These are phyloP conservation scores for Citrus maxima DNA, from an alignment of 345 rosid species.

Conservation along the genomic window DNA sequence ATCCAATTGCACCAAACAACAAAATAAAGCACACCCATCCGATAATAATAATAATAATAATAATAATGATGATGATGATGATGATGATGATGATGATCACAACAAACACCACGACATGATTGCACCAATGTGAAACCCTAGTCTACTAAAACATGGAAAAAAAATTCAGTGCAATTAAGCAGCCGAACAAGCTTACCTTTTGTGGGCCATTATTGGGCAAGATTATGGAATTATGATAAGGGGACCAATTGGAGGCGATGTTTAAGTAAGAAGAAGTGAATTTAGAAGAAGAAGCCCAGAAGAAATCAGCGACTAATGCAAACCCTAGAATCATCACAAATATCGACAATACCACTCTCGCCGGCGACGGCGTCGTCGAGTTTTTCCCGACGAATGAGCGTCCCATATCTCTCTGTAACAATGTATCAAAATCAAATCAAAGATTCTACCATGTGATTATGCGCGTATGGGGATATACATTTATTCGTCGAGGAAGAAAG, in stretches of 20 bases:
- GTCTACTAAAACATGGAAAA: background rate
- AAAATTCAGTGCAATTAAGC: background rate
- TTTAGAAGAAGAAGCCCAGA: conserved; percentile 82
- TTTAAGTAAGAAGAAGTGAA: conserved; percentile 35
- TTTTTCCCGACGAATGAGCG: conserved; percentile 36
- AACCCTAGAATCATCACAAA: conserved; percentile 46
- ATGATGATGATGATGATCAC: no score
- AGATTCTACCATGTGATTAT: background rate
- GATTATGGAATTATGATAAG: conserved; percentile 12
- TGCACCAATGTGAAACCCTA: background rate
- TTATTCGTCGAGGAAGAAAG: background rate
- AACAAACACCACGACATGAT: background rate
- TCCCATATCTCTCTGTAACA: background rate
- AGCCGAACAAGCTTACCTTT: conserved; percentile 3
- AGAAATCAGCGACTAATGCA: conserved; percentile 63
- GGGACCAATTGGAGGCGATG: conserved; percentile 16
- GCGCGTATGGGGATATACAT: background rate
- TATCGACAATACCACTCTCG: conserved; percentile 37
- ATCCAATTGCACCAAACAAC: background rate
- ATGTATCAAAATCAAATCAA: background rate
- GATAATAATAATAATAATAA: no score
- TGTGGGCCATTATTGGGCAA: conserved; percentile 11
- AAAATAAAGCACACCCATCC: background rate
- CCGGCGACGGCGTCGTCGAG: conserved; percentile 25
- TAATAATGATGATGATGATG: no score